Percentiles rank a stretch among this genome's conserved stretches.
Conservation (phyloP, 2,329 filamentous ascomycete genomes). For the Neonectria faginata region DNA sequence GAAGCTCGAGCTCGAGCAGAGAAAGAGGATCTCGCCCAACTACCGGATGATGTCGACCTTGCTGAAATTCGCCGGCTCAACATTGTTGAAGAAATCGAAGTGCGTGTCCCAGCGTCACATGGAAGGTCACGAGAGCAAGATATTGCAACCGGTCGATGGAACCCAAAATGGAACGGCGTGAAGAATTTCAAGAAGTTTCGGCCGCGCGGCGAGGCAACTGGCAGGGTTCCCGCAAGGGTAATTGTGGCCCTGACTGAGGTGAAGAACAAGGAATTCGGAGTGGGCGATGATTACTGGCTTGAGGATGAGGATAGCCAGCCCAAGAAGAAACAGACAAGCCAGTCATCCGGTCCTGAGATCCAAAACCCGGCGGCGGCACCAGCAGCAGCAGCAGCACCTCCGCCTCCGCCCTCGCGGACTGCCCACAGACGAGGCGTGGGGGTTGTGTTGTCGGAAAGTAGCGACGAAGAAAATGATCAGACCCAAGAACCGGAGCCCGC, state of each 20-base stretch:
- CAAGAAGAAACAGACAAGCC: constrained; percentile 46
- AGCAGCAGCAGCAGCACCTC: constrained; percentile 8
- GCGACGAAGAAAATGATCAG: constrained; percentile 49
- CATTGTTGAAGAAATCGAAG: constrained; percentile 80
- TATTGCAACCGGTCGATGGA: constrained; percentile 74
- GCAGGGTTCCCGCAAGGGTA: constrained; percentile 60
- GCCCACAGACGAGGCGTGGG: constrained; percentile 36
- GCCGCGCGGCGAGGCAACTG: constrained; percentile 62
- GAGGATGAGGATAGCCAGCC: constrained; percentile 59
- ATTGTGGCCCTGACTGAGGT: constrained; percentile 80
- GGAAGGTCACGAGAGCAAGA: constrained; percentile 60
- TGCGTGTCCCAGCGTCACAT: constrained; percentile 58
- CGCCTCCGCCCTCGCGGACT: constrained; percentile 26
- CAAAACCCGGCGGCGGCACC: constrained; percentile 26
- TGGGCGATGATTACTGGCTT: constrained; percentile 83
- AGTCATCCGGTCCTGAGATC: constrained; percentile 39
- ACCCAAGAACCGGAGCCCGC: constrained; percentile 18
- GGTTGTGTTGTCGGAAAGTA: constrained; percentile 53
- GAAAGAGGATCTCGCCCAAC: constrained; percentile 63
- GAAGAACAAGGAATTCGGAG: constrained; percentile 76
- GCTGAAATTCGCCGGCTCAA: constrained; percentile 78
- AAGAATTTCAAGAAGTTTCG: constrained; percentile 96
- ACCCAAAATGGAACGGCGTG: constrained; percentile 90
- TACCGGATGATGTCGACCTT: constrained; percentile 75
- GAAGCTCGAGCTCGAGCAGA: constrained; percentile 71